phyloP scores from a whole-genome alignment of 352 stramenopile species.

The Aphanomyces stellatus region DNA sequence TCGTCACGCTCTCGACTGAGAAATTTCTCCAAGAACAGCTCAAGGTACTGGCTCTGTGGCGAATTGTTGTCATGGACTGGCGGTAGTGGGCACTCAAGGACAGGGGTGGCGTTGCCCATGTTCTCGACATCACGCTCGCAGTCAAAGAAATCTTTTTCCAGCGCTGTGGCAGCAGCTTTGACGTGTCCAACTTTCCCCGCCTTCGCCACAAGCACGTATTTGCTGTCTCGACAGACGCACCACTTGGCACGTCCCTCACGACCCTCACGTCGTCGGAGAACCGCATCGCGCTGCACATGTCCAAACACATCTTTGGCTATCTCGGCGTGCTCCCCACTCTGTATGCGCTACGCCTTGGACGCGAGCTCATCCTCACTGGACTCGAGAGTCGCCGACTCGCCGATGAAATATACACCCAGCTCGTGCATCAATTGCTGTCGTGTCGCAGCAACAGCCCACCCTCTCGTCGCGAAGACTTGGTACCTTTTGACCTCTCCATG shows the following conservation, averaged over 20 bases:
- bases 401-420: slow-evolving; percentile 1
- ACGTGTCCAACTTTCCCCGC: neutral
- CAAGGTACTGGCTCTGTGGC: neutral
- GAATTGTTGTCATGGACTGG: neutral
- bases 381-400: neutral
- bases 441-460: too few relatives aligned
- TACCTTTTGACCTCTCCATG: too few relatives aligned
- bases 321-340: neutral
- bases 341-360: neutral
- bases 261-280: neutral
- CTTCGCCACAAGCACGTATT: neutral
- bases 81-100: neutral
- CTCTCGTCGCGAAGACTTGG: too few relatives aligned
- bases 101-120: neutral
- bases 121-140: neutral
- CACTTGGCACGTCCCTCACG: neutral
- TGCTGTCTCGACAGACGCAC: neutral
- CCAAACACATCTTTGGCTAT: neutral
- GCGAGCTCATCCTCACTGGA: neutral
- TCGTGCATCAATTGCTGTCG: neutral
- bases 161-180: neutral
- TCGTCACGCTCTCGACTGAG: neutral
- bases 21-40: slow-evolving; percentile 5
- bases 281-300: neutral
- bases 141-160: neutral